Percentiles rank a stretch among this genome's conserved stretches.
Evolutionary conservation across 1,284 basidiomycete genomes (phyloP).

Genomic region (Boletus semigastroideus): DNA sequence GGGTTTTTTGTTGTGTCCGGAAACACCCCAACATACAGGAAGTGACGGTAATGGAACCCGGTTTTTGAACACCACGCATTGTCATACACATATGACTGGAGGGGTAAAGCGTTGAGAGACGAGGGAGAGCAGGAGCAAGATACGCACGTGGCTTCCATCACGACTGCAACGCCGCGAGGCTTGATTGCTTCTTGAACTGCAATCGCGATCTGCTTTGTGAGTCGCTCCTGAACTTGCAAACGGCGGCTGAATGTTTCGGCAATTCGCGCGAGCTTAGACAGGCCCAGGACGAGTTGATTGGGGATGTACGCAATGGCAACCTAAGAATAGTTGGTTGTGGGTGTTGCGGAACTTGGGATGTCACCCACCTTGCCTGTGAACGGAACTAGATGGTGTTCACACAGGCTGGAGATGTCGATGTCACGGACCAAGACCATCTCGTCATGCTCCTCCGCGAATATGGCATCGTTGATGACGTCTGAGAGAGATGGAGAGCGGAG

Average conservation of each 20-base stretch:
- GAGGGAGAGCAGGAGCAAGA: constrained; percentile 3
- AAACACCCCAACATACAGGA: constrained; percentile 99
- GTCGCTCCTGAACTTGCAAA: constrained; percentile 95
- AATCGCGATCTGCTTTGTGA: constrained; percentile 97
- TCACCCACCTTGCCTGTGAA: constrained; percentile 93
- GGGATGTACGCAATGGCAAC: constrained; percentile 91
- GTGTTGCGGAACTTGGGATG: constrained; percentile 17
- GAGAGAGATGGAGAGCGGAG: constrained; percentile 15
- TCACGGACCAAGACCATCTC: constrained; percentile 99
- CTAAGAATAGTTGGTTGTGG: constrained; percentile 36
- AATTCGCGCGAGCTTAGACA: constrained; percentile 97
- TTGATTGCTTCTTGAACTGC: constrained; percentile 97
- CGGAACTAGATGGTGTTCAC: constrained; percentile 98
- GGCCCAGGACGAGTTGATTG: constrained; percentile 90
- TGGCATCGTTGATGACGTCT: constrained; percentile 98
- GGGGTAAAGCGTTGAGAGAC: constrained; percentile 18
- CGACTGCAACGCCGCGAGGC: constrained; percentile 97
- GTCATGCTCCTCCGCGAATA: constrained; percentile 99
- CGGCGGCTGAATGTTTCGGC: constrained; percentile 97
- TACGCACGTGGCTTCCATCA: constrained; percentile 95
- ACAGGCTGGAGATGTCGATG: constrained; percentile 96
- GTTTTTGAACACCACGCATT: constrained; percentile 99
- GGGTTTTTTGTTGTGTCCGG: constrained; percentile 94
- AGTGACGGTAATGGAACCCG: constrained; percentile 92
- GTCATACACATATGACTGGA: constrained; percentile 98